phyloP scores from a whole-genome alignment of 352 stramenopile genomes.

The Pythium monospermum region DNA sequence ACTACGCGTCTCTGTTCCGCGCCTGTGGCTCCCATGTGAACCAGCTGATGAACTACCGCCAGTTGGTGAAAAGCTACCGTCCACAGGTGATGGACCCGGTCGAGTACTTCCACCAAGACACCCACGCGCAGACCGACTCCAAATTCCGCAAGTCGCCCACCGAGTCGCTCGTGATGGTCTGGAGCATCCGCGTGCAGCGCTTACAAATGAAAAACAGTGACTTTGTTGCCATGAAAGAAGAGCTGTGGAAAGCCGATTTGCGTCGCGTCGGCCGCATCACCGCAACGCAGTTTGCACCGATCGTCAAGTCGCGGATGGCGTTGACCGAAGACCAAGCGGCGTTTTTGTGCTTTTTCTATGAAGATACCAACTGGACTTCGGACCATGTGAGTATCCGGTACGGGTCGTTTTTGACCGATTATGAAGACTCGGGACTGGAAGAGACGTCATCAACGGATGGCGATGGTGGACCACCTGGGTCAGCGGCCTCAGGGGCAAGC shows the following conservation, averaged over 20 bases:
- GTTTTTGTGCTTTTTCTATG: conserved; percentile 77
- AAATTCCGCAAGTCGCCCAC: conserved; percentile 53
- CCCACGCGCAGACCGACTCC: conserved; percentile 30
- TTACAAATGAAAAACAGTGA: conserved; percentile 30
- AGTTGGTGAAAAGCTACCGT: conserved; percentile 66
- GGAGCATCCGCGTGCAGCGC: conserved; percentile 55
- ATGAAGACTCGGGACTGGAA: conserved; percentile 60
- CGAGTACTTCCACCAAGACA: conserved; percentile 49
- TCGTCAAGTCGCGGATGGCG: conserved; percentile 38
- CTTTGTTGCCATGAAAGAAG: conserved; percentile 52
- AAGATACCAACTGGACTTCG: conserved; percentile 54
- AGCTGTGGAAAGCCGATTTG: conserved; percentile 38
- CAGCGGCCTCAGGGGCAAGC: neutral
- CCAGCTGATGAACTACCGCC: conserved; percentile 66
- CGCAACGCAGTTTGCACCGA: conserved; percentile 35
- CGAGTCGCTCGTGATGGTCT: conserved; percentile 69
- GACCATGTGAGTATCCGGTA: conserved; percentile 66
- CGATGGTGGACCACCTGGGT: neutral
- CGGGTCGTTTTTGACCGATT: conserved; percentile 66
- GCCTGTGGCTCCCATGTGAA: conserved; percentile 58
- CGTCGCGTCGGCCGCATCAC: conserved; percentile 49
- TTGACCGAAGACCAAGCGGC: conserved; percentile 60
- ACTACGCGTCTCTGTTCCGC: conserved; percentile 58
- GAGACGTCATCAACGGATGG: conserved; percentile 5
- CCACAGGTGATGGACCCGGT: conserved; percentile 45